Percentiles rank a stretch among this genome's conserved stretches.
Evolutionary conservation across 108 stramenopile genomes (phyloP).

Genomic region (Skeletonema grethae): DNA sequence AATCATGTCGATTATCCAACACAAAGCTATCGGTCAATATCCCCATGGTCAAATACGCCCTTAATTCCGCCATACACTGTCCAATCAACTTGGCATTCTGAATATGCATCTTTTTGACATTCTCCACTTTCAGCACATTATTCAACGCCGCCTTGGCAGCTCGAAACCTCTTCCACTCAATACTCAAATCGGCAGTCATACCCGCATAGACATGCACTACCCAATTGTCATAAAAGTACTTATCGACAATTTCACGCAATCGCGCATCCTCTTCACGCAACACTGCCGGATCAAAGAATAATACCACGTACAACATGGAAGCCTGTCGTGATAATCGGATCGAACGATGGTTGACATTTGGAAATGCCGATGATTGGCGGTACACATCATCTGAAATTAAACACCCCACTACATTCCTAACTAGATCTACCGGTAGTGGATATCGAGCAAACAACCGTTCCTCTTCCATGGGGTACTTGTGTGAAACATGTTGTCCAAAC

Average conservation of each 20-base stretch:
- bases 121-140: constrained; percentile 34
- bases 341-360: constrained; percentile 60
- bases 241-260: constrained; percentile 65
- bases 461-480: constrained; percentile 41
- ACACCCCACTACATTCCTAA: constrained; percentile 47
- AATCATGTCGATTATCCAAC: constrained; percentile 45
- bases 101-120: constrained; percentile 38
- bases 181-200: constrained; percentile 54
- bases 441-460: constrained; percentile 53
- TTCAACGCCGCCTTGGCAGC: constrained; percentile 57
- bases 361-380: constrained; percentile 48
- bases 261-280: constrained; percentile 41
- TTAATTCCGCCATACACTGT: constrained; percentile 41
- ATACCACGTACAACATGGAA: constrained; percentile 63
- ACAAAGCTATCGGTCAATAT: constrained; percentile 56
- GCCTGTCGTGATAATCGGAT: constrained; percentile 65
- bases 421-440: constrained; percentile 29
- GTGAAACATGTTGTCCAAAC: constrained; percentile 16
- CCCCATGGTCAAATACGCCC: constrained; percentile 43
- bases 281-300: constrained; percentile 56
- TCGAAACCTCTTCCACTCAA: constrained; percentile 56
- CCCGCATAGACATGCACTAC: constrained; percentile 59
- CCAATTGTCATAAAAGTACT: constrained; percentile 73
- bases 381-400: constrained; percentile 71
- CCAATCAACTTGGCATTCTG: constrained; percentile 45